These are phyloP conservation scores for Oryza nivara DNA, from an alignment of 176 grass and related monocot species.

Conservation along the genomic window DNA sequence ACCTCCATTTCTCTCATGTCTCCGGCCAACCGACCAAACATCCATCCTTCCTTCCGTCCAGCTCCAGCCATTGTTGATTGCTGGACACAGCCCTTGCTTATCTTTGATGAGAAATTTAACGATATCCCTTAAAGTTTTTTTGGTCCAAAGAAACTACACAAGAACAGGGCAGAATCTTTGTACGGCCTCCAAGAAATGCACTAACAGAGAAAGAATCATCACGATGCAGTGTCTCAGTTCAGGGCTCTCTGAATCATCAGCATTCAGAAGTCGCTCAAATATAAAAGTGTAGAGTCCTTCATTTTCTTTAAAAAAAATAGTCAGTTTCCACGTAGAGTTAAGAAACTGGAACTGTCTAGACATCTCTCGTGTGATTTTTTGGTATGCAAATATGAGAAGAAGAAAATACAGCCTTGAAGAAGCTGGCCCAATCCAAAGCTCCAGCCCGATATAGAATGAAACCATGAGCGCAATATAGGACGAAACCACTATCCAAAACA, in stretches of 20 bases:
- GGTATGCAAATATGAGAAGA: background rate
- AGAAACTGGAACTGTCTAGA: too few species aligned
- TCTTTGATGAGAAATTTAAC: too few species aligned
- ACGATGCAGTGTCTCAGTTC: background rate
- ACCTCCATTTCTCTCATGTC: background rate
- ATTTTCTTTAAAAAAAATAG: too few species aligned
- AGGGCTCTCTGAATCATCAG: background rate
- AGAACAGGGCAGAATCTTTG: background rate
- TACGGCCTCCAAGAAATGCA: background rate
- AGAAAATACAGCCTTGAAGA: background rate
- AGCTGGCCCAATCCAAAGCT: background rate
- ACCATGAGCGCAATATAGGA: too few species aligned
- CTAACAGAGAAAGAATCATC: background rate
- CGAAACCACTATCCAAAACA: too few species aligned
- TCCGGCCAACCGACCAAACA: conserved; percentile 40
- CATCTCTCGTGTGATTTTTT: too few species aligned
- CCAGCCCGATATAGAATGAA: too few species aligned
- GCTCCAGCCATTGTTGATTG: background rate
- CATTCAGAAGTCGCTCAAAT: too few species aligned
- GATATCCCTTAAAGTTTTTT: too few species aligned
- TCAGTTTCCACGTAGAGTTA: too few species aligned
- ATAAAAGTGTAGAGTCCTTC: too few species aligned
- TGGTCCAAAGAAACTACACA: background rate
- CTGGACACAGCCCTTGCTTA: background rate
- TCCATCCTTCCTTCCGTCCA: background rate